These are phyloP conservation scores for Erodium maritimum DNA, from an alignment of 345 rosid genomes.

Conservation along the genomic window DNA sequence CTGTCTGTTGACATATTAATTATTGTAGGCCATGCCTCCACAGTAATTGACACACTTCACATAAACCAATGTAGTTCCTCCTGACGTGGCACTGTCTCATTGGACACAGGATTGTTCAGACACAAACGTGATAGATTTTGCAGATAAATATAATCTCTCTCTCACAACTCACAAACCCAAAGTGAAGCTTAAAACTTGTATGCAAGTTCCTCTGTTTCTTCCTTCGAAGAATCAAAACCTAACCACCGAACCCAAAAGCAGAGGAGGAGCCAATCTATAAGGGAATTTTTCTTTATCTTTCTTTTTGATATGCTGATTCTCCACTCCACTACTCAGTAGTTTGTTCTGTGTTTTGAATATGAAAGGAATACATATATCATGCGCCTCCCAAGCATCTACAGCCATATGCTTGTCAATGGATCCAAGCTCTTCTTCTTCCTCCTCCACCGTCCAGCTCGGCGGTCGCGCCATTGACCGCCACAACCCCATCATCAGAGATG, in stretches of 20 bases:
- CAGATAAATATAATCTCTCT: too few species aligned
- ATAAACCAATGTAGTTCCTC: too few species aligned
- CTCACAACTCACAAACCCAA: too few species aligned
- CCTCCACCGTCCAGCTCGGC: background rate
- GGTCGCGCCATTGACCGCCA: background rate
- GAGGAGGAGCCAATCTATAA: background rate
- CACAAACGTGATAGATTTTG: too few species aligned
- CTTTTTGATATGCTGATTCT: background rate
- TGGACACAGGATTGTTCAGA: too few species aligned
- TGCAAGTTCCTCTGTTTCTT: too few species aligned
- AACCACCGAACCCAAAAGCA: background rate
- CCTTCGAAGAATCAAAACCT: too few species aligned
- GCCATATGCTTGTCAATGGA: background rate
- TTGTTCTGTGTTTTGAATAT: too few species aligned
- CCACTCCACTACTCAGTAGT: background rate
- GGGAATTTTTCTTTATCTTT: background rate
- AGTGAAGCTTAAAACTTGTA: too few species aligned
- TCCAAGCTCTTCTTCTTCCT: background rate
- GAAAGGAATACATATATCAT: background rate
- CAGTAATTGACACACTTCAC: too few species aligned
- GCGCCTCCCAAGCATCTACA: background rate
- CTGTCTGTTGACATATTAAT: background rate
- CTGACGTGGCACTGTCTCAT: too few species aligned
- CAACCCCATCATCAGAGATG: background rate
- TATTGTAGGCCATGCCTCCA: background rate